Conservation (phyloP, 2,329 filamentous ascomycete species). For the Apiospora rasikravindrae region DNA sequence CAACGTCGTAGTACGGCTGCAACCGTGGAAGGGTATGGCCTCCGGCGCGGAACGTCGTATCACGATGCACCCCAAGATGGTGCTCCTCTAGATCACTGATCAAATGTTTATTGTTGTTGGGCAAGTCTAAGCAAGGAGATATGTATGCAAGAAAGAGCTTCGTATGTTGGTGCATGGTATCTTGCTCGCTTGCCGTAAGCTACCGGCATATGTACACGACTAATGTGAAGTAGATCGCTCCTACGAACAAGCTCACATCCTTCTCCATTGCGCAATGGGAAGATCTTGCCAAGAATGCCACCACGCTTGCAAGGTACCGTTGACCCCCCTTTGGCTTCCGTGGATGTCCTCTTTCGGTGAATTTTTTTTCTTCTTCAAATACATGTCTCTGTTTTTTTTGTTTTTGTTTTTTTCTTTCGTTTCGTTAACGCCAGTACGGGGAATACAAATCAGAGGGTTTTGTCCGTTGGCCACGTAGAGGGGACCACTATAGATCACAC, state of each 20-base stretch:
- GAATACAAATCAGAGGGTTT: not conserved
- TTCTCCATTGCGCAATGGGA: not conserved
- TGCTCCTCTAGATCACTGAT: not conserved
- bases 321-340: not conserved
- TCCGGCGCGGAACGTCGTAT: conserved; percentile 6
- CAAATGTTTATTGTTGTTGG: not conserved
- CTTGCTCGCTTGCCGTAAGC: not conserved
- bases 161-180: not conserved
- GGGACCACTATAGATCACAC: not conserved
- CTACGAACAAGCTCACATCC: conserved; percentile 6
- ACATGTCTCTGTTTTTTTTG: not conserved
- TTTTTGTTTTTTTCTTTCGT: no score
- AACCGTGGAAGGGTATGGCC: not conserved
- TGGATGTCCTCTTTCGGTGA: not conserved
- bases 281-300: conserved; percentile 16
- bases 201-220: not conserved
- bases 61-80: conserved; percentile 8
- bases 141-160: not conserved
- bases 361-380: not conserved
- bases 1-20: conserved; percentile 3
- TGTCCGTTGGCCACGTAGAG: not conserved
- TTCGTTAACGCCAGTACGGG: no score
- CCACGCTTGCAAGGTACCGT: not conserved
- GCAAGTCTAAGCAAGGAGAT: no score
- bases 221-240: conserved; percentile 2